Base-by-base conservation (phyloP, 2,329 filamentous ascomycete species). In the Dothideomycetes sp. region DNA sequence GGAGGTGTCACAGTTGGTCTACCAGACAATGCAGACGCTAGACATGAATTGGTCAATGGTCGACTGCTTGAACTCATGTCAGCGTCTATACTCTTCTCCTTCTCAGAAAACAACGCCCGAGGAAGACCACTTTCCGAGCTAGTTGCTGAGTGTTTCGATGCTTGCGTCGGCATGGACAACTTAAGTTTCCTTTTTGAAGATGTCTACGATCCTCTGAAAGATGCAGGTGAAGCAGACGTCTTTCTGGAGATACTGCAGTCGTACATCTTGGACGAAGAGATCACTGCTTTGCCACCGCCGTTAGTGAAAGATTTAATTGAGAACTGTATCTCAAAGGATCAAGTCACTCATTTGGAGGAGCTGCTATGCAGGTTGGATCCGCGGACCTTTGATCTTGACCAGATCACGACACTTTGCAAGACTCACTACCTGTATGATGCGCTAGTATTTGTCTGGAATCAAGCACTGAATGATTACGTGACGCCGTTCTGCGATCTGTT, bases 391-490 rank as follows among this genome's bases (percentile, higher is more conserved):
- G 93, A 98, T 57, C 79, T 98, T 50, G 89, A 98, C 57, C 85
- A 96, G 60, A 78, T 94, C 44, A 95, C 89, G 0, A 74, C 75
- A 10, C 69, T 98, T 17, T 98, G 91, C 70, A 94, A 91, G 59
- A 82, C 89, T 56, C 80, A 96, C 59, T 78, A 82, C 49, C 73
- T 98, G 4, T 98, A 95, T 56, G 93, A 98, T 61, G 93, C 91
- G 2, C 74, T 95, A 43, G 87, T 93, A 30, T 95, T 96, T 58
- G 84, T 98, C 41, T 98, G 91, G 91, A 96, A 94, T 46, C 82
- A 85, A 59, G 87, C 86, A 3, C 68, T 98, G 19, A 69, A 71
- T 47, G 93, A 98, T 60, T 95, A 93, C 53, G 80, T 95, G 47
- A 93, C 88, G 2, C 89, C 91, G 1, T 69, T 96, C 43, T 81